Evolutionary conservation across 805 yeast genomes (phyloP).

Genomic region (Lipomyces sp.): DNA sequence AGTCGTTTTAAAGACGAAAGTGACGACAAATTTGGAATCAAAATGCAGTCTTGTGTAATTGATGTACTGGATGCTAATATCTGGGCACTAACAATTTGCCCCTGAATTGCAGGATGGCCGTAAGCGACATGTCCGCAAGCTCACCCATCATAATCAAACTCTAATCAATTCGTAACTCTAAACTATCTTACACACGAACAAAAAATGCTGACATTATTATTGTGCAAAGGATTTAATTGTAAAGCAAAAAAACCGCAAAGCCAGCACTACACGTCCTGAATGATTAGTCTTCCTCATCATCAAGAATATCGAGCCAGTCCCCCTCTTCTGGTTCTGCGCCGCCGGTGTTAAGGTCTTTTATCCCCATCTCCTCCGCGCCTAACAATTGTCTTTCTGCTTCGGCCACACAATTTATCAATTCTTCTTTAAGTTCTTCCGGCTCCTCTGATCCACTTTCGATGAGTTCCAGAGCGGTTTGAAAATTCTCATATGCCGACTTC

Average conservation of each 20-base stretch:
- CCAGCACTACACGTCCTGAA: not conserved
- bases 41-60: too few relatives aligned
- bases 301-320: constrained; percentile 33
- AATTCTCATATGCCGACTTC: constrained; percentile 19
- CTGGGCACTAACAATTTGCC: too few relatives aligned
- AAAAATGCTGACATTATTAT: too few relatives aligned
- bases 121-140: too few relatives aligned
- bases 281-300: constrained; percentile 10
- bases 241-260: not conserved
- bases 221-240: not conserved
- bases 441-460: constrained; percentile 17
- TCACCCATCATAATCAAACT: too few relatives aligned
- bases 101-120: too few relatives aligned
- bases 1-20: too few relatives aligned
- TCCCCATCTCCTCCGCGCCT: constrained; percentile 10
- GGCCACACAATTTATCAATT: constrained; percentile 11
- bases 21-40: too few relatives aligned
- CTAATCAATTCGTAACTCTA: not conserved
- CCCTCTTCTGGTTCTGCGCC: constrained; percentile 17
- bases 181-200: not conserved
- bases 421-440: constrained; percentile 22
- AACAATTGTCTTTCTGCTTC: constrained; percentile 17
- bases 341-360: constrained; percentile 3
- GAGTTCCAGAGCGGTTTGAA: constrained; percentile 21
- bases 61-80: too few relatives aligned